These are phyloP conservation scores for Mycena rosella DNA, from an alignment of 768 basidiomycete species.

Conservation along the genomic window DNA sequence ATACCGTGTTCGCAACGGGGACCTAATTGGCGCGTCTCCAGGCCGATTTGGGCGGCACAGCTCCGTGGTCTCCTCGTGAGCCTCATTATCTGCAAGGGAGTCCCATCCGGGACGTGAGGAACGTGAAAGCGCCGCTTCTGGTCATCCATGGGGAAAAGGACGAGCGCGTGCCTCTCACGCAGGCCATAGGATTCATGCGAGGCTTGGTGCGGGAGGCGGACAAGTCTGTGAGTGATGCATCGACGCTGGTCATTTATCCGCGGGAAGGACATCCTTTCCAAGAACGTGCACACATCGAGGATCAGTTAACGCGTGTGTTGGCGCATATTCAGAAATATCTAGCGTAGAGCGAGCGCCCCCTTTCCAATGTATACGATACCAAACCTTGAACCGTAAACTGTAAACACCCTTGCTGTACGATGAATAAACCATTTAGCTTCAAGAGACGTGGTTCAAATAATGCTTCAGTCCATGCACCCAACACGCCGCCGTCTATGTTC, in stretches of 20 bases:
- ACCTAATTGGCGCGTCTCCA: not conserved
- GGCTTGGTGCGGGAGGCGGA: slow-evolving; percentile 28
- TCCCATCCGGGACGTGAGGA: slow-evolving; percentile 33
- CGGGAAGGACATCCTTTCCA: slow-evolving; percentile 31
- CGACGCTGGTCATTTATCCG: slow-evolving; percentile 34
- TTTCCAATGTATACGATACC: too few species aligned
- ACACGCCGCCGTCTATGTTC: too few species aligned
- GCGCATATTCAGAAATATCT: slow-evolving; percentile 31
- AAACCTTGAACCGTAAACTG: too few species aligned
- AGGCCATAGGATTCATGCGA: slow-evolving; percentile 35
- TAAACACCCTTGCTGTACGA: too few species aligned
- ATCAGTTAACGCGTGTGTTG: slow-evolving; percentile 30
- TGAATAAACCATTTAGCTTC: too few species aligned
- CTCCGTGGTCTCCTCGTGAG: slow-evolving; percentile 26
- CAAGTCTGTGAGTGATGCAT: slow-evolving; percentile 20
- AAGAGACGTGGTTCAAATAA: too few species aligned
- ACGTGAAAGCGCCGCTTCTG: slow-evolving; percentile 31
- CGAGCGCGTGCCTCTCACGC: slow-evolving; percentile 30
- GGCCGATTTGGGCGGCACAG: slow-evolving; percentile 24
- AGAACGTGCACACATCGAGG: slow-evolving; percentile 31
- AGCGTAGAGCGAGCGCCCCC: not conserved
- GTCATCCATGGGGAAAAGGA: slow-evolving; percentile 33
- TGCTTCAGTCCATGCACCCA: too few species aligned
- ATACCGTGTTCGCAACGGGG: not conserved
- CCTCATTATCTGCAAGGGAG: slow-evolving; percentile 27